Conservation (phyloP, 768 basidiomycete species). For the Symmetrospora coprosmae region DNA sequence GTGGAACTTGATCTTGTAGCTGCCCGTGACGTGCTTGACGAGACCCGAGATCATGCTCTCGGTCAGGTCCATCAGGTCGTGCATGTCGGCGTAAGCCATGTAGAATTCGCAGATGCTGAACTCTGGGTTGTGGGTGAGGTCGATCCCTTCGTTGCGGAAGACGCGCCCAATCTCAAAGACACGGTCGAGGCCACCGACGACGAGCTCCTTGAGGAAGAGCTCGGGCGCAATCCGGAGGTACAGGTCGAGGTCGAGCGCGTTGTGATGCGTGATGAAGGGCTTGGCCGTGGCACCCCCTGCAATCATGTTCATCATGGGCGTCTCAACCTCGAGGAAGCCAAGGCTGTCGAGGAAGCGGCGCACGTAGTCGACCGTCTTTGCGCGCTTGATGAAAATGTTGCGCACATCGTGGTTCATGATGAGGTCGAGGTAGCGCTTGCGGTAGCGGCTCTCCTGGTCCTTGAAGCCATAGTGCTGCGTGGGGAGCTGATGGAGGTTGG, state of each 20-base stretch:
- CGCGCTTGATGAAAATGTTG: constrained; percentile 76
- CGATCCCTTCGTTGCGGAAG: constrained; percentile 96
- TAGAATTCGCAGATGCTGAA: constrained; percentile 99
- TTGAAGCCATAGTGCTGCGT: constrained; percentile 73
- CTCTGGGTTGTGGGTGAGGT: constrained; percentile 97
- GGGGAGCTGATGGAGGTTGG: constrained; percentile 90
- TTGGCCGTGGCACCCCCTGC: constrained; percentile 98
- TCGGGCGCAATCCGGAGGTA: constrained; percentile 97
- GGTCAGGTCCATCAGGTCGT: constrained; percentile 94
- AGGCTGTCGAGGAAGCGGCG: constrained; percentile 74
- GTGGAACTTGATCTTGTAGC: constrained; percentile 69
- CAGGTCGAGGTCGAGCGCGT: constrained; percentile 88
- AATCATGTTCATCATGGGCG: constrained; percentile 89
- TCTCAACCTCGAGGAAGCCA: constrained; percentile 95
- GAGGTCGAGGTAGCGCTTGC: constrained; percentile 96
- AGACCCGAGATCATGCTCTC: constrained; percentile 78
- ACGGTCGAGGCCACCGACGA: constrained; percentile 90
- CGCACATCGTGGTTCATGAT: constrained; percentile 84
- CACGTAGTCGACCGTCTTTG: constrained; percentile 79
- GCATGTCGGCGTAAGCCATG: constrained; percentile 99
- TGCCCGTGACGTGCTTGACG: constrained; percentile 71
- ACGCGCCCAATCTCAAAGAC: constrained; percentile 98
- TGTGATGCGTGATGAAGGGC: constrained; percentile 97
- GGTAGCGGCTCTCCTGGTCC: constrained; percentile 92
- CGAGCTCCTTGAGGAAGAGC: constrained; percentile 91